These are phyloP conservation scores for Talaromyces rugulosus DNA, from an alignment of 2,329 filamentous ascomycete genomes.

Conservation along the genomic window DNA sequence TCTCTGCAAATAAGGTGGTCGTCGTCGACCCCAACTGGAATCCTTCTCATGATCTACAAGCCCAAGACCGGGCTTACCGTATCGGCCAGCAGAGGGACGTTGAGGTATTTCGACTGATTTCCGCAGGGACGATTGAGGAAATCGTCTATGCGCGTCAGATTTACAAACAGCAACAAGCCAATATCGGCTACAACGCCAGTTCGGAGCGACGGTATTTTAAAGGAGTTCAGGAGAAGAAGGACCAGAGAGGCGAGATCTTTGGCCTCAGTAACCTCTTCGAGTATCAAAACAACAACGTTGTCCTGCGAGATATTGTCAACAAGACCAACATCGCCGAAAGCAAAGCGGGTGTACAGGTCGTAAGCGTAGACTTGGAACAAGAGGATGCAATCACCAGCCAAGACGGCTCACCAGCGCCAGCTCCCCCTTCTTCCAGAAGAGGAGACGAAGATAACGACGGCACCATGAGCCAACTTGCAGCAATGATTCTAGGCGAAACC, in stretches of 20 bases:
- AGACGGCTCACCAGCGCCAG: conserved; percentile 13
- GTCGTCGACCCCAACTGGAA: conserved; percentile 99
- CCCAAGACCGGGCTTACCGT: conserved; percentile 91
- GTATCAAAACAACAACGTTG: conserved; percentile 71
- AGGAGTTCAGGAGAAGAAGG: conserved; percentile 79
- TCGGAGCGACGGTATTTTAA: conserved; percentile 92
- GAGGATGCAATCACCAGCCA: conserved; percentile 43
- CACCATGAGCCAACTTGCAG: conserved; percentile 69
- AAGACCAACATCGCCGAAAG: conserved; percentile 97
- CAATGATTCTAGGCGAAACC: conserved; percentile 49
- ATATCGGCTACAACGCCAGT: conserved; percentile 92
- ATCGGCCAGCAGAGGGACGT: conserved; percentile 92
- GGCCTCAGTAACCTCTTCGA: conserved; percentile 82
- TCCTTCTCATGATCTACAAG: conserved; percentile 87
- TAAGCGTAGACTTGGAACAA: conserved; percentile 69
- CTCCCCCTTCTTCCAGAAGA: conserved; percentile 9
- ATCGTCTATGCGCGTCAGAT: conserved; percentile 96
- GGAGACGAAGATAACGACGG: conserved; percentile 57
- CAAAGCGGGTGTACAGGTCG: conserved; percentile 73
- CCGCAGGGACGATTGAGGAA: conserved; percentile 89
- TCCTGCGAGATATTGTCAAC: conserved; percentile 93
- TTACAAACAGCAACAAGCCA: conserved; percentile 98
- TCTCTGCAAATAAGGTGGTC: conserved; percentile 95
- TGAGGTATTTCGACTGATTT: conserved; percentile 89
- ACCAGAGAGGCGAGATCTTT: conserved; percentile 89